Percentiles rank a stretch among this genome's conserved stretches.
Conservation (phyloP, 495 filamentous ascomycete species). For the Wilcoxina mikolae region DNA sequence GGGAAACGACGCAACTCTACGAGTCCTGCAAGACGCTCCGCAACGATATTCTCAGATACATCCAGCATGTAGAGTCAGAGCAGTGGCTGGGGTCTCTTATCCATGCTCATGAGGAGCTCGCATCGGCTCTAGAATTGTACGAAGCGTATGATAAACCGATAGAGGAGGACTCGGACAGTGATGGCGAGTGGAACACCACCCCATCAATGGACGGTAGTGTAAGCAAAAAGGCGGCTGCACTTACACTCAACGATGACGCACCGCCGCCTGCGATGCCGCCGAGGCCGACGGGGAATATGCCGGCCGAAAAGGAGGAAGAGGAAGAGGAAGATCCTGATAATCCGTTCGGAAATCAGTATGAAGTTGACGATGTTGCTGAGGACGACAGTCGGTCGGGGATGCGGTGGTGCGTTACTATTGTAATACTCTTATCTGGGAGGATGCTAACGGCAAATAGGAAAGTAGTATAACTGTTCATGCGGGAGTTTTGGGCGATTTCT, state of each 20-base stretch:
- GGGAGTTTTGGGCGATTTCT: too few species aligned
- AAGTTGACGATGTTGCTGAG: not conserved
- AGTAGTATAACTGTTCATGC: too few species aligned
- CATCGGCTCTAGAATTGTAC: constrained; percentile 84
- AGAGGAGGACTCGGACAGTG: constrained; percentile 92
- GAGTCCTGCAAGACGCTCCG: constrained; percentile 74
- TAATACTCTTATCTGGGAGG: too few species aligned
- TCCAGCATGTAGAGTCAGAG: constrained; percentile 69
- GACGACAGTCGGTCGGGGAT: not conserved
- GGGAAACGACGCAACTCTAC: constrained; percentile 58
- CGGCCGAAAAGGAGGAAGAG: not conserved
- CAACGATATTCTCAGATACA: constrained; percentile 73
- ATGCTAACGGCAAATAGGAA: too few species aligned
- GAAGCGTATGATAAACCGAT: constrained; percentile 91
- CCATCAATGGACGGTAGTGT: too few species aligned
- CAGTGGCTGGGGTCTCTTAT: constrained; percentile 68
- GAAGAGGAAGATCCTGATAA: not conserved
- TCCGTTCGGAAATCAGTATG: constrained; percentile 3
- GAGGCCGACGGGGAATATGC: not conserved
- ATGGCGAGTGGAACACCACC: constrained; percentile 40
- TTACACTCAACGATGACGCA: not conserved
- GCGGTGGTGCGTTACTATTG: not conserved
- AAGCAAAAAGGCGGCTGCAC: not conserved
- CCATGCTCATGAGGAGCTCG: constrained; percentile 70
- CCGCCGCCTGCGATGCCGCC: not conserved